Evolutionary conservation across 2,329 filamentous ascomycete genomes (phyloP).

Genomic region (Ceratocystis papillata): DNA sequence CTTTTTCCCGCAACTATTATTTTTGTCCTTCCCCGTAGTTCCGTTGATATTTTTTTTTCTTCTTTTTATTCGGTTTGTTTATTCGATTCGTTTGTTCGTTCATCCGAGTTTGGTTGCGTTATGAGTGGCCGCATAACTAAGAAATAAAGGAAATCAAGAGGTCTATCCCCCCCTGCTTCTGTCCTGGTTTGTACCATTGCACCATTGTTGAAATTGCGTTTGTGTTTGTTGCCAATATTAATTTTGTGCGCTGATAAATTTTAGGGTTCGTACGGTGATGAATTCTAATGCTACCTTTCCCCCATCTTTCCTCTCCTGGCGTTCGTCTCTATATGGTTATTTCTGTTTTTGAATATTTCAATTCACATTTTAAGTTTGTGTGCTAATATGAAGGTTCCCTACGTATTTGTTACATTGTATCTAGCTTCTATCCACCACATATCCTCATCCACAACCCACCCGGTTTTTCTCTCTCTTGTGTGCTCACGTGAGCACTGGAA

Average conservation of each 20-base stretch:
- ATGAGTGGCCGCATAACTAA: neutral
- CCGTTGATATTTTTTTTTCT: neutral
- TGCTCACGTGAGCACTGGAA: neutral
- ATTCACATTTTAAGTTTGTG: too few species aligned
- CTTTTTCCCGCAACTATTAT: neutral
- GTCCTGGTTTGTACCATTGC: too few species aligned
- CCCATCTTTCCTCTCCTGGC: too few species aligned
- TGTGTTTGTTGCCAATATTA: too few species aligned
- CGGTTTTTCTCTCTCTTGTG: neutral
- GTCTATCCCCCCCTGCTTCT: neutral
- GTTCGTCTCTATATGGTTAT: too few species aligned
- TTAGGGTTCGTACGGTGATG: too few species aligned
- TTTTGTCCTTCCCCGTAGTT: neutral
- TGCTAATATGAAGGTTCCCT: too few species aligned
- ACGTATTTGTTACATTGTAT: too few species aligned
- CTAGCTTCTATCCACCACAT: neutral
- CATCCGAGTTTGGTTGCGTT: neutral
- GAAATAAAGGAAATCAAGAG: neutral
- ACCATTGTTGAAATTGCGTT: too few species aligned
- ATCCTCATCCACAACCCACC: neutral
- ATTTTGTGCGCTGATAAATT: too few species aligned
- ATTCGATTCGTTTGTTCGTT: neutral
- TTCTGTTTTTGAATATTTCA: too few species aligned
- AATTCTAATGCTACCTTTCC: too few species aligned
- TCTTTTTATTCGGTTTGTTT: neutral